These are phyloP conservation scores for Poterioochromonas sp. DNA, from an alignment of 352 stramenopile genomes.

Conservation along the genomic window DNA sequence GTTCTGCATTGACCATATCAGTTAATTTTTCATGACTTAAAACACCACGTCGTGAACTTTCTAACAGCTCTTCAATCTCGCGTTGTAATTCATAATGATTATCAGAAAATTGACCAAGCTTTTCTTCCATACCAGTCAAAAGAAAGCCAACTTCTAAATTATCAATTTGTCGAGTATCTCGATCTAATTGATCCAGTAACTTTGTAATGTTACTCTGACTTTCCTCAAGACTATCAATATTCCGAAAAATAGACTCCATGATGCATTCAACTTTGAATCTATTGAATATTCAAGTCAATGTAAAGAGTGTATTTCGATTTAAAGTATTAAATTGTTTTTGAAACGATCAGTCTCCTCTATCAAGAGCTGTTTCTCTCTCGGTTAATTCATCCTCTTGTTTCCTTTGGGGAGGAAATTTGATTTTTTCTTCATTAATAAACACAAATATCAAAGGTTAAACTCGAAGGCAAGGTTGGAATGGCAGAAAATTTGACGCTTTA, in stretches of 20 bases:
- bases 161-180: not conserved
- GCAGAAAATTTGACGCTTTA: too few species aligned
- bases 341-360: too few species aligned
- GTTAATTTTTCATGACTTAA: constrained; percentile 21
- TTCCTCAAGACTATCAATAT: not conserved
- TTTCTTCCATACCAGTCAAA: not conserved
- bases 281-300: too few species aligned
- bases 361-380: too few species aligned
- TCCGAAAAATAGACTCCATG: not conserved
- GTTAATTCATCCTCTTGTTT: too few species aligned
- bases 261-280: too few species aligned
- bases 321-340: too few species aligned
- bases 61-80: not conserved
- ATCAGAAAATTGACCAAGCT: constrained; percentile 17
- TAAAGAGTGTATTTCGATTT: too few species aligned
- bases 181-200: not conserved
- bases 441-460: too few species aligned
- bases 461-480: too few species aligned
- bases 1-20: not conserved
- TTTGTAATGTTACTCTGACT: not conserved
- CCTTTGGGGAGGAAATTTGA: too few species aligned
- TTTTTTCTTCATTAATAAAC: too few species aligned
- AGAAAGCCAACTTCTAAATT: not conserved
- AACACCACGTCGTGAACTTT: not conserved
- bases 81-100: constrained; percentile 22